Percentiles rank a stretch among this genome's conserved stretches.
phyloP scores from a whole-genome alignment of 1,284 basidiomycete genomes.

The Paramarasmius palmivorus region DNA sequence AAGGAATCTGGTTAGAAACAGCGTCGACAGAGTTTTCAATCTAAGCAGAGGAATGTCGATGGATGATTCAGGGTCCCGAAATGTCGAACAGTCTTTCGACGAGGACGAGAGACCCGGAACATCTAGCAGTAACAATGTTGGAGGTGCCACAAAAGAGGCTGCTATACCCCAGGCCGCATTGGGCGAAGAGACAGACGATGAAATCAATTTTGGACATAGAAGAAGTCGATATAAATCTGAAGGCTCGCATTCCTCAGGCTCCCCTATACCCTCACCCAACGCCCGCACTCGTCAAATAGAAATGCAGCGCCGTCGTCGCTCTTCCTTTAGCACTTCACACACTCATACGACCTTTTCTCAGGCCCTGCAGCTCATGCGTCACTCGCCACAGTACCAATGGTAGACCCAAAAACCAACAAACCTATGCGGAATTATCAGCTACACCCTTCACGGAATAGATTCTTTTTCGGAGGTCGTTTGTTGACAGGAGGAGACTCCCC shows the following conservation, averaged over 20 bases:
- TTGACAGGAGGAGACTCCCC: conserved; percentile 86
- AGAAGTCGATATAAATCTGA: too few relatives aligned
- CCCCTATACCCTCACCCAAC: too few relatives aligned
- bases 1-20: conserved; percentile 31
- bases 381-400: conserved; percentile 47
- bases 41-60: conserved; percentile 54
- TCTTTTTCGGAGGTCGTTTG: conserved; percentile 69
- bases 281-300: too few relatives aligned
- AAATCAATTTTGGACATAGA: too few relatives aligned
- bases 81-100: conserved; percentile 32
- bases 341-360: conserved; percentile 25
- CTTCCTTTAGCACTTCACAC: conserved; percentile 11
- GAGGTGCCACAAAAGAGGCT: neutral
- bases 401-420: conserved; percentile 41
- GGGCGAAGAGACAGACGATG: too few relatives aligned
- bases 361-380: conserved; percentile 29
- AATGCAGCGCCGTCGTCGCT: neutral
- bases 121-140: neutral
- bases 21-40: conserved; percentile 54
- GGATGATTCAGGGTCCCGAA: conserved; percentile 30
- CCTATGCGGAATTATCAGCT: conserved; percentile 55
- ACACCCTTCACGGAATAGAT: conserved; percentile 75
- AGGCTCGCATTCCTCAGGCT: too few relatives aligned
- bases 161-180: too few relatives aligned
- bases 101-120: conserved; percentile 20